Evolutionary conservation across 768 basidiomycete genomes (phyloP).

Genomic region (Xerocomus potaroensis): DNA sequence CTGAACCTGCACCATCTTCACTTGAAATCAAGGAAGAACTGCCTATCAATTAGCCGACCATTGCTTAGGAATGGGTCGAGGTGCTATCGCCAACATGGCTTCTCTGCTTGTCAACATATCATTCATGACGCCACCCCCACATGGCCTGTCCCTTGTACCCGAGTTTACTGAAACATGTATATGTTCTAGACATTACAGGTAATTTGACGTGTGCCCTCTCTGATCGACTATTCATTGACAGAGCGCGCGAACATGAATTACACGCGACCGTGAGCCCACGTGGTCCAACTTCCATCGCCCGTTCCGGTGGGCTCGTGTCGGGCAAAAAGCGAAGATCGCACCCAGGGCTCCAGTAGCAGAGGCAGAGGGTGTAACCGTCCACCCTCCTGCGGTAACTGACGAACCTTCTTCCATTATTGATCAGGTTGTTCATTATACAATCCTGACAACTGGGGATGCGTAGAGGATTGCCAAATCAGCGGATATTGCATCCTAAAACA

Average conservation of each 20-base stretch:
- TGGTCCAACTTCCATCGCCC: conserved; percentile 59
- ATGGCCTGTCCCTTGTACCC: conserved; percentile 5
- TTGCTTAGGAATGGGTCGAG: conserved; percentile 17
- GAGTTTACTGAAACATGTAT: conserved; percentile 17
- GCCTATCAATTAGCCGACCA: conserved; percentile 2
- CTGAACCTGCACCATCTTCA: conserved; percentile 14
- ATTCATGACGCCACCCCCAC: conserved; percentile 13
- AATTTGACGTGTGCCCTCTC: conserved; percentile 10
- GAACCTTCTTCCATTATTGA: conserved; percentile 3
- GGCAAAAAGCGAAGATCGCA: conserved; percentile 49
- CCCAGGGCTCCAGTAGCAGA: conserved; percentile 26
- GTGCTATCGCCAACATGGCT: conserved; percentile 7
- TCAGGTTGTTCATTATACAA: conserved; percentile 4
- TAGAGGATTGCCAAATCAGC: conserved; percentile 9
- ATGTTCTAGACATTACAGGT: background rate
- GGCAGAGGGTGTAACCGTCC: conserved; percentile 1
- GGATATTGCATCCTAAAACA: background rate
- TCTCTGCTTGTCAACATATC: conserved; percentile 12
- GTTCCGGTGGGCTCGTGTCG: conserved; percentile 70
- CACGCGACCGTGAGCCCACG: conserved; percentile 31
- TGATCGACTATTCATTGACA: conserved; percentile 5
- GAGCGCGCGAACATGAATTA: conserved; percentile 22
- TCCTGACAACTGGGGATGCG: conserved; percentile 1
- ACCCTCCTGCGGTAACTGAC: conserved; percentile 1
- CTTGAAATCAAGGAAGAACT: conserved; percentile 24